A percentile compares a stretch with the other conserved stretches of the same genome.
These are phyloP conservation scores for Neltuma alba DNA, from an alignment of 306 rosid genomes.

Conservation along the genomic window DNA sequence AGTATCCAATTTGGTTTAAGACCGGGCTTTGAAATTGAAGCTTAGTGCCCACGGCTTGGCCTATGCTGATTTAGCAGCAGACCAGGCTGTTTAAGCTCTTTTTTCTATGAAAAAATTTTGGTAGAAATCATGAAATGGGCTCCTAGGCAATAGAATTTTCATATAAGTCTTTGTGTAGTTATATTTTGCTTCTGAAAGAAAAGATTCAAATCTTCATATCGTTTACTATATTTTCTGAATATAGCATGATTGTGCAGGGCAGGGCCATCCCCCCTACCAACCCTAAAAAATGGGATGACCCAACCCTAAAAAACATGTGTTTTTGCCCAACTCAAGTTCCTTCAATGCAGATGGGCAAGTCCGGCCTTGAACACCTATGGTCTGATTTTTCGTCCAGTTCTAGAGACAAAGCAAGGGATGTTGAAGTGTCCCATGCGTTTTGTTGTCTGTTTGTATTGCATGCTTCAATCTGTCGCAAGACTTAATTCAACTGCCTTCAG, in stretches of 20 bases:
- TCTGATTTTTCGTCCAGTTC: constrained; percentile 8
- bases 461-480: constrained; percentile 3
- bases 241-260: background rate
- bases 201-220: too few species aligned
- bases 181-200: background rate
- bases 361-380: background rate
- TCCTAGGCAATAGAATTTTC: too few species aligned
- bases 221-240: background rate
- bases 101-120: too few species aligned
- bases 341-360: background rate
- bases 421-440: background rate
- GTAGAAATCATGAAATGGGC: too few species aligned
- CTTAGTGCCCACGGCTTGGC: too few species aligned
- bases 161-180: background rate
- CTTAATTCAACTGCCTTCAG: constrained; percentile 21
- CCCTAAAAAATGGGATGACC: background rate
- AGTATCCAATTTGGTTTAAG: too few species aligned
- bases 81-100: too few species aligned
- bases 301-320: background rate
- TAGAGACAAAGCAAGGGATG: background rate
- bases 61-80: too few species aligned
- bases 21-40: too few species aligned
- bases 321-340: background rate
- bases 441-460: background rate
- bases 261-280: background rate